Conservation (phyloP, 495 filamentous ascomycete genomes). For the Neurospora sp. region DNA sequence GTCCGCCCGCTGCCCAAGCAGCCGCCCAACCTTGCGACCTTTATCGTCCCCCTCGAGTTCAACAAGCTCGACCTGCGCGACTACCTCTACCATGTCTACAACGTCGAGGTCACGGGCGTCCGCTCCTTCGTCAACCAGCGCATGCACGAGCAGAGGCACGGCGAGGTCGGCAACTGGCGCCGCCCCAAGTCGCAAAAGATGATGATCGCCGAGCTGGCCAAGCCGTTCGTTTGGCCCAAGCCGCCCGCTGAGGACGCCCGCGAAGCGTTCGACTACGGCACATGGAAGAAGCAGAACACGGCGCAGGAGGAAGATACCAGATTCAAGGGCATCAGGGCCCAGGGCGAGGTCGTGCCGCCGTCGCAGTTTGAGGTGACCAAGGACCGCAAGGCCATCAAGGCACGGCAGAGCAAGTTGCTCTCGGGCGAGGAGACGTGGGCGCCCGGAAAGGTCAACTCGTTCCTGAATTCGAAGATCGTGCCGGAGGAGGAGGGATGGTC, state of each 20-base stretch:
- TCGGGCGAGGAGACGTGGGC: constrained; percentile 27
- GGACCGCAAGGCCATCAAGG: constrained; percentile 15
- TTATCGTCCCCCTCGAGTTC: constrained; percentile 76
- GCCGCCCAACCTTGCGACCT: constrained; percentile 67
- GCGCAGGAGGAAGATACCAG: constrained; percentile 35
- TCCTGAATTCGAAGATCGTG: constrained; percentile 26
- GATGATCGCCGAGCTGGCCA: constrained; percentile 79
- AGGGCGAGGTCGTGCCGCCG: constrained; percentile 18
- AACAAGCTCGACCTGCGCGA: constrained; percentile 88
- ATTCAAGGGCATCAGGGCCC: constrained; percentile 13
- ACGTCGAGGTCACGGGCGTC: constrained; percentile 53
- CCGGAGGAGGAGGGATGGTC: constrained; percentile 21
- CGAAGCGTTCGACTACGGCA: constrained; percentile 20
- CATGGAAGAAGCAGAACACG: constrained; percentile 12
- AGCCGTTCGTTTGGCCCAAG: constrained; percentile 79
- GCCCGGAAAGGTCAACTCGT: constrained; percentile 37
- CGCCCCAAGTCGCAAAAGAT: constrained; percentile 66
- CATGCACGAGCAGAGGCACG: constrained; percentile 42
- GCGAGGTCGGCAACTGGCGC: constrained; percentile 31
- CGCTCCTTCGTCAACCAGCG: constrained; percentile 71
- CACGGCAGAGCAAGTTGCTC: constrained; percentile 21
- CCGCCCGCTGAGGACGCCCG: constrained; percentile 42
- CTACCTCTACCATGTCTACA: constrained; percentile 73
- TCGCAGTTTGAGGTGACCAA: constrained; percentile 5
- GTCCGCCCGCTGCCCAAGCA: constrained; percentile 56